Evolutionary conservation across 2,329 filamentous ascomycete genomes (phyloP).

Genomic region (Periconia macrospinosa): DNA sequence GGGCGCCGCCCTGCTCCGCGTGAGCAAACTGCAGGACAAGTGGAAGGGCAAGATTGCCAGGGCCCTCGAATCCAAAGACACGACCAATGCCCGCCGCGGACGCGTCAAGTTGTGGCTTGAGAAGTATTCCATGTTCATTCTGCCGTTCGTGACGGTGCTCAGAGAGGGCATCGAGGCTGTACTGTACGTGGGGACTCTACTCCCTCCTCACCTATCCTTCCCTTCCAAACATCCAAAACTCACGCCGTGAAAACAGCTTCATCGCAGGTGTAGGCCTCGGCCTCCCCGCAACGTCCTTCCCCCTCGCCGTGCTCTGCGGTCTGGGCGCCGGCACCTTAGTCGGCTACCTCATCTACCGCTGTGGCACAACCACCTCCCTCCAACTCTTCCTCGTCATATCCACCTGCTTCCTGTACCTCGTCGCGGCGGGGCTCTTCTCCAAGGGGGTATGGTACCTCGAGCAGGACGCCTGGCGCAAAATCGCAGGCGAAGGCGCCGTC

Average conservation of each 20-base stretch:
- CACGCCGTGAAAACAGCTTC: too few species aligned
- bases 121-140: slow-evolving; percentile 82
- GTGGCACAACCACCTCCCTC: slow-evolving; percentile 65
- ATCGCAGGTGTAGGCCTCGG: slow-evolving; percentile 81
- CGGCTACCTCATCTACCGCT: slow-evolving; percentile 76
- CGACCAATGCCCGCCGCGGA: slow-evolving; percentile 37
- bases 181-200: slow-evolving; percentile 54
- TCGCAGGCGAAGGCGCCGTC: slow-evolving; percentile 64
- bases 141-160: slow-evolving; percentile 87
- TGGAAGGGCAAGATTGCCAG: slow-evolving; percentile 82
- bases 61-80: slow-evolving; percentile 62
- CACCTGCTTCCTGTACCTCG: slow-evolving; percentile 81
- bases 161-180: slow-evolving; percentile 85
- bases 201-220: too few species aligned
- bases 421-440: slow-evolving; percentile 81
- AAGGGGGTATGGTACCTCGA: slow-evolving; percentile 76
- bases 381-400: slow-evolving; percentile 81
- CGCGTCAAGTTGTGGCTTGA: slow-evolving; percentile 67
- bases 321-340: slow-evolving; percentile 67
- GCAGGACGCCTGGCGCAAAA: slow-evolving; percentile 66
- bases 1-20: slow-evolving; percentile 76
- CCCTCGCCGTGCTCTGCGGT: slow-evolving; percentile 74
- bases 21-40: slow-evolving; percentile 82
- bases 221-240: too few species aligned
- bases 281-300: slow-evolving; percentile 74